Evolutionary conservation across 306 rosid genomes (phyloP), one percentile per base, ranked within the genome.

Genomic region (Cicer yamashitae): DNA sequence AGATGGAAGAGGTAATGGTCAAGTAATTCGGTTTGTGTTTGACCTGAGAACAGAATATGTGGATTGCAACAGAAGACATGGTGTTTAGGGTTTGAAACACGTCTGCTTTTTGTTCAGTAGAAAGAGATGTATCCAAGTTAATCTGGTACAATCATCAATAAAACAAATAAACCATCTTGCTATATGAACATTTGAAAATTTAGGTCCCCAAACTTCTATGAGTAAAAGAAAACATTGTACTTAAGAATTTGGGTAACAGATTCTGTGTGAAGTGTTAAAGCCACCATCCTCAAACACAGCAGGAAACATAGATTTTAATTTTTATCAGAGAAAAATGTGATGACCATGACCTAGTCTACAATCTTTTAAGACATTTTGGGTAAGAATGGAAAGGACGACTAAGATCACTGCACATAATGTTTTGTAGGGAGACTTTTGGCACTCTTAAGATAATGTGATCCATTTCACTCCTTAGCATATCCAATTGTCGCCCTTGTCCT

Each of bases 201-300:
- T 13, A 51, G 56, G 56, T 51, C 56, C 20, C 15, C 56, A 51
- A 51, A 51, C 6, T 7, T 51, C 56, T n/a, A 11, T n/a, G 56
- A 51, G 15, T 51, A 6, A 51, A 51, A 51, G 20, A 51, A 51
- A 51, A 47, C 53, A 47, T 1, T 50, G 54, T 50, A 5, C 56
- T 51, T 51, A 10, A 51, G 6, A 11, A 14, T 51, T 51, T 51
- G 56, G 20, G n/a, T 18, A 51, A 15, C n/a, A 51, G 18, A 51
- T 59, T 59, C 65, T 30, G 43, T 59, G 43, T 59, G 1, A 59
- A 30, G 41, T 59, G 65, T 30, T 59, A 34, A 59, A 25, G 40
- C 30, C 65, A 25, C 7, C 15, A 59, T 25, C 65, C 17, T 59
- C 15, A 11, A 58, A 58, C 17, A 58, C 46, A 50, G 18, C 17